Conservation (phyloP, 441 rosid species). For the Flueggea neowawraea region DNA sequence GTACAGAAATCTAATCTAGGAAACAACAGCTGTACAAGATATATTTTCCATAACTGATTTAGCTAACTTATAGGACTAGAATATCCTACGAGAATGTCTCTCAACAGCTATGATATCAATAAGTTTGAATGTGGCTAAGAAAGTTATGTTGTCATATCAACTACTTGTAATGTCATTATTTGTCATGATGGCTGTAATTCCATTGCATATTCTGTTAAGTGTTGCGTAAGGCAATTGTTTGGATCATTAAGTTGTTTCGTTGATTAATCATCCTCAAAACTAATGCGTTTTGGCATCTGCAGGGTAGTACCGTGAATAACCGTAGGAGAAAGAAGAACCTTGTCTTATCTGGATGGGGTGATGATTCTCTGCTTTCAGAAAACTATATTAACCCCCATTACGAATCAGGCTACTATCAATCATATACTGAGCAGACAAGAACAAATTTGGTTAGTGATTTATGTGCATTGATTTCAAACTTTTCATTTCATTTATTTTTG, state of each 20-base stretch:
- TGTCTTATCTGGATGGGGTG: slow-evolving; percentile 92
- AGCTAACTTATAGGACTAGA: too few species aligned
- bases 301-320: slow-evolving; percentile 72
- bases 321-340: slow-evolving; percentile 93
- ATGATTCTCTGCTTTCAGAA: slow-evolving; percentile 73
- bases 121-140: too few species aligned
- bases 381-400: slow-evolving; percentile 69
- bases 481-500: slow-evolving; percentile 14
- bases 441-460: slow-evolving; percentile 62
- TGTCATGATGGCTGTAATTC: too few species aligned
- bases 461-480: slow-evolving; percentile 1
- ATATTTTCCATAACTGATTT: too few species aligned
- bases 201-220: too few species aligned
- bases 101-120: too few species aligned
- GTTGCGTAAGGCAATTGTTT: too few species aligned
- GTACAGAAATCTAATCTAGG: too few species aligned
- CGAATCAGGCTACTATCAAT: slow-evolving; percentile 49
- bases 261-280: background rate
- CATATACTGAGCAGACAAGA: slow-evolving; percentile 67
- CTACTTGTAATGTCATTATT: too few species aligned
- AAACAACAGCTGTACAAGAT: too few species aligned
- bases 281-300: slow-evolving; percentile 22
- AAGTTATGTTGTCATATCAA: too few species aligned
- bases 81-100: too few species aligned
- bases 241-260: background rate